Base-by-base conservation (phyloP, 1,139 yeast genomes). In the Zygosaccharomyces pseudobailii region DNA sequence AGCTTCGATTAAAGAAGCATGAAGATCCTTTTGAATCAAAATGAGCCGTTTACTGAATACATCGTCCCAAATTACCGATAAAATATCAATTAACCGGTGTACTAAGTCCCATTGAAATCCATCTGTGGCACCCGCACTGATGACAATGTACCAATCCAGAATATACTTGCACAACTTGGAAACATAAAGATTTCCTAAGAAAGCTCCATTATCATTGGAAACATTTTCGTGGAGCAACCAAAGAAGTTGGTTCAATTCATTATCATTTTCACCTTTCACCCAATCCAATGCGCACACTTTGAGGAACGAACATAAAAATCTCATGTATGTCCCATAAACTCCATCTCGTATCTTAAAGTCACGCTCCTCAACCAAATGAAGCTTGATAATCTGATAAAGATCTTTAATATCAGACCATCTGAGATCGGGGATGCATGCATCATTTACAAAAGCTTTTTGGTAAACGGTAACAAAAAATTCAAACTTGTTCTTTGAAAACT, bases 11-110 rank as follows among this genome's bases (percentile, higher is more conserved):
- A 84, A 70, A 0, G 62, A 52, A 17, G 78, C 59, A 54, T 88
- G 96, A 35, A 87, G 70, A 8, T 72, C 73, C 48, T 81, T 76
- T 55, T 87, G 94, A 47, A 77, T 77, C 46, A 87, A 71, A 40
- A 82, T 78, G 45, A 88, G 70, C 47, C 95, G 71, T 8, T 81
- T 82, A 1, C 77, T 73, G n/a, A 73, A 72, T 21, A 87, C 59
- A 23, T 74, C 74, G 5, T 68, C 68, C 94, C 95, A 87, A 20
- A 84, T 69, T 0, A 64, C 63, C 2, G 65, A 57, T 30, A 77
- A 53, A 24, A 74, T 66, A 3, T 64, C 63, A 6, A 71, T 61
- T 37, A 75, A 54, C 4, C 48, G 39, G 5, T 47, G 47, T 0
- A 55, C 53, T n/a, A 51, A 36, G 19, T 17, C 21, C 37, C 42